These are phyloP conservation scores for Dipodascus albidus DNA, from an alignment of 805 yeast species.

Conservation along the genomic window DNA sequence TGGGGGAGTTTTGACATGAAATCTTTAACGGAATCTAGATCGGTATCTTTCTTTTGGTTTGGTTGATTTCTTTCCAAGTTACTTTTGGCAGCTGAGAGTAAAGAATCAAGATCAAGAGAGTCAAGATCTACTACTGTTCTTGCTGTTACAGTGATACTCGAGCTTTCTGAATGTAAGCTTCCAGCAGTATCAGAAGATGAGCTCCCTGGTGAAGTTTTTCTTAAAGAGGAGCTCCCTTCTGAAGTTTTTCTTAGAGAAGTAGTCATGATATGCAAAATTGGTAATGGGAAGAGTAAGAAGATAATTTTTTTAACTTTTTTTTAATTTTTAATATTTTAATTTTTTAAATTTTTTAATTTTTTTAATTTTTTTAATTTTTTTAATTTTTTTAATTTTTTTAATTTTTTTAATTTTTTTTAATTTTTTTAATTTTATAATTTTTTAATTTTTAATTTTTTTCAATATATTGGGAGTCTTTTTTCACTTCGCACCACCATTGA, in stretches of 20 bases:
- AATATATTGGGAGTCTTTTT: background rate
- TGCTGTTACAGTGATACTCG: background rate
- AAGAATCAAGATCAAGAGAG: background rate
- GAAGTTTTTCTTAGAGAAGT: background rate
- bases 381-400: too few relatives aligned
- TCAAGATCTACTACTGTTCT: background rate
- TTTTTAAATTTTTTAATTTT: too few relatives aligned
- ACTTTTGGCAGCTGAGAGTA: background rate
- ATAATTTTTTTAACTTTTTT: too few relatives aligned
- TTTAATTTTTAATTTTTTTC: too few relatives aligned
- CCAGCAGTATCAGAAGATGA: background rate
- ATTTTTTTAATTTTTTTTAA: too few relatives aligned
- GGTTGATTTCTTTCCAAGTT: background rate
- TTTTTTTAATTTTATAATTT: too few relatives aligned
- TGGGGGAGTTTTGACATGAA: background rate
- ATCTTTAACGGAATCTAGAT: background rate
- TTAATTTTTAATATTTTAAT: too few relatives aligned
- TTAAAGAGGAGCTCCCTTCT: background rate
- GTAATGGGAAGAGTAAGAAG: background rate
- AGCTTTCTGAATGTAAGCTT: background rate
- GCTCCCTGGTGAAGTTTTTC: background rate
- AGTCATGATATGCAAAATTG: too few relatives aligned
- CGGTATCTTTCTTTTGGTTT: background rate
- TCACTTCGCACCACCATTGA: background rate
- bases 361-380: too few relatives aligned